A percentile compares a stretch with the other conserved stretches of the same genome.
These are phyloP conservation scores for Cruciata laevipes DNA, from an alignment of 257 asterid genomes.

Conservation along the genomic window DNA sequence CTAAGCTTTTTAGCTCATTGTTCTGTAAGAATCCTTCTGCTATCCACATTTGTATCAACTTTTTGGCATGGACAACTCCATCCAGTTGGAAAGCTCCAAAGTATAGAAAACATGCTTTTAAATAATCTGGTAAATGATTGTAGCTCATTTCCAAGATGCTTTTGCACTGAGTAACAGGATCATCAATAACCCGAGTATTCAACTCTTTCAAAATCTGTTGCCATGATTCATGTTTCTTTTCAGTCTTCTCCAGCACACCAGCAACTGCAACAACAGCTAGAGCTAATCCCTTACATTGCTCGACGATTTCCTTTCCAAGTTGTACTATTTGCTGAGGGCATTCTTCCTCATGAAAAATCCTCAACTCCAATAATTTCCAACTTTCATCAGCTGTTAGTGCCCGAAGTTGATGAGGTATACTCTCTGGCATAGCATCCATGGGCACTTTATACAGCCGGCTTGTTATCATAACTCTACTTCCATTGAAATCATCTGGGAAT, in stretches of 20 bases:
- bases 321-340: background rate
- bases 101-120: background rate
- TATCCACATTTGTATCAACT: background rate
- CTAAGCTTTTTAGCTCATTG: background rate
- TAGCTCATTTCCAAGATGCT: slow-evolving; percentile 2
- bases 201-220: slow-evolving; percentile 2
- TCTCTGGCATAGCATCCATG: too few species aligned
- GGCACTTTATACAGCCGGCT: too few species aligned
- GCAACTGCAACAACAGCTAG: slow-evolving; percentile 1
- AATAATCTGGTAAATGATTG: background rate
- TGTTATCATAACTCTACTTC: background rate
- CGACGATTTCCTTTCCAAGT: background rate
- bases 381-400: too few species aligned
- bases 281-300: background rate
- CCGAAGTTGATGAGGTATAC: too few species aligned
- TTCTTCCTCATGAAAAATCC: background rate
- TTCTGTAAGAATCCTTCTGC: background rate
- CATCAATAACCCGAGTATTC: background rate
- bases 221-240: background rate
- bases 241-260: background rate
- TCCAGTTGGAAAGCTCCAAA: background rate
- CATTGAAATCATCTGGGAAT: background rate
- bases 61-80: background rate
- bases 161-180: background rate
- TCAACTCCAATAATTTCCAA: background rate